Evolutionary conservation across 139 green algal genomes (phyloP).

Genomic region (Tetradesmus lagerheimii): DNA sequence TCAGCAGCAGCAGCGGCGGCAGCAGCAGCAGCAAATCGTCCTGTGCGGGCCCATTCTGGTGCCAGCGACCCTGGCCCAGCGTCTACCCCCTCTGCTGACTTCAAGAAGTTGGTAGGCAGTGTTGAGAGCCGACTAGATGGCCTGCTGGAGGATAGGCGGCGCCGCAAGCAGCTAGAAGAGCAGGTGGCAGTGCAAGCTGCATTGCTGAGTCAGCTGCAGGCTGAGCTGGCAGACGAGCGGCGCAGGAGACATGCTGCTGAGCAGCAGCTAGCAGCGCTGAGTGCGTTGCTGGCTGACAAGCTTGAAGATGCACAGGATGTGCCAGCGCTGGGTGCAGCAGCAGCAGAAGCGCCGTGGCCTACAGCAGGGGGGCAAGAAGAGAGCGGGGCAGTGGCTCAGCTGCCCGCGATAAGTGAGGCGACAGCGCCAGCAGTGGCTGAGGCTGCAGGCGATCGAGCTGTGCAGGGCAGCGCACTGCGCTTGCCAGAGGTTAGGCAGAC

Average conservation of each 20-base stretch:
- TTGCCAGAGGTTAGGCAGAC: neutral
- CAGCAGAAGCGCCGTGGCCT: neutral
- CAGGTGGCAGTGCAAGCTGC: neutral
- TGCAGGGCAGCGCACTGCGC: neutral
- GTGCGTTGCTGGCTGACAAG: constrained; percentile 12
- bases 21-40: neutral
- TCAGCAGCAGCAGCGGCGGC: neutral
- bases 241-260: constrained; percentile 8
- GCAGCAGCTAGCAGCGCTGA: constrained; percentile 9
- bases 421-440: neutral
- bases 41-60: neutral
- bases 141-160: constrained; percentile 26
- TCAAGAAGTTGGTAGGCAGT: neutral
- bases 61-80: no score
- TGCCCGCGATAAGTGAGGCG: neutral
- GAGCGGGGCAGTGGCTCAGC: neutral
- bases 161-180: constrained; percentile 32
- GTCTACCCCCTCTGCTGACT: constrained; percentile 3
- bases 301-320: neutral
- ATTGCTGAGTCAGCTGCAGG: neutral
- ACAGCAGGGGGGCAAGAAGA: neutral
- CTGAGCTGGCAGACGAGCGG: constrained; percentile 13
- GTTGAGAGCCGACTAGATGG: constrained; percentile 30
- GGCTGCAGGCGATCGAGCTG: neutral
- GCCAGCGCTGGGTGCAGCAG: neutral